These are phyloP conservation scores for Calamus simplicifolius DNA, from an alignment of 176 grass and related monocot species.

Conservation along the genomic window DNA sequence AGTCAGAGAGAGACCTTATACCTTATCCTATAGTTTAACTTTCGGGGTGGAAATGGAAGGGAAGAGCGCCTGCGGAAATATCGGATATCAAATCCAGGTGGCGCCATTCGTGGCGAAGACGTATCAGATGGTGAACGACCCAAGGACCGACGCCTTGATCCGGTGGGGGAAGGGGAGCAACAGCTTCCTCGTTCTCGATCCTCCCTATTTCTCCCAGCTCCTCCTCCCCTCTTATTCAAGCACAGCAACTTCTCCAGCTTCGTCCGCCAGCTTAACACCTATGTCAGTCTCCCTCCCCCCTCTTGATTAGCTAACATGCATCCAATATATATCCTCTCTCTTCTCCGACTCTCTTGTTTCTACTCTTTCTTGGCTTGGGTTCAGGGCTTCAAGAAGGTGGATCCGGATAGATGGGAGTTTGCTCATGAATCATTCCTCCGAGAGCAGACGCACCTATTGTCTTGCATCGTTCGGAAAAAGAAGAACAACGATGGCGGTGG, in stretches of 20 bases:
- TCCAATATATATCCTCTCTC: no score
- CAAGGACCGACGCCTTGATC: slow-evolving; percentile 40
- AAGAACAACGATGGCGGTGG: slow-evolving; percentile 16
- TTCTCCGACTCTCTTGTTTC: no score
- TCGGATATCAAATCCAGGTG: slow-evolving; percentile 3
- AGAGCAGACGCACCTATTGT: slow-evolving; percentile 48
- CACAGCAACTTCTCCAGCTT: slow-evolving; percentile 35
- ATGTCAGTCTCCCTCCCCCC: background rate
- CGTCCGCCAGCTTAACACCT: slow-evolving; percentile 27
- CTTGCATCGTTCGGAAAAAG: slow-evolving; percentile 38
- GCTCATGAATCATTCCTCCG: slow-evolving; percentile 62
- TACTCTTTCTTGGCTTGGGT: background rate
- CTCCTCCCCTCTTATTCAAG: slow-evolving; percentile 55
- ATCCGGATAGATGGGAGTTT: slow-evolving; percentile 71
- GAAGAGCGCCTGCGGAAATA: background rate
- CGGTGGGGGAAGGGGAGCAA: slow-evolving; percentile 47
- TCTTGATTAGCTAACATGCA: background rate
- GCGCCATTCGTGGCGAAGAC: slow-evolving; percentile 68
- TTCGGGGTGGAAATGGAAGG: slow-evolving; percentile 5
- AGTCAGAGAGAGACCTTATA: no score
- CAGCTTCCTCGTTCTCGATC: slow-evolving; percentile 62
- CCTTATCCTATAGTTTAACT: no score
- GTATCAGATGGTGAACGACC: slow-evolving; percentile 75
- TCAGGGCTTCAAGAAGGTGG: slow-evolving; percentile 78
- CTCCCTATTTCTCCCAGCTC: slow-evolving; percentile 45